phyloP scores from a whole-genome alignment of 495 filamentous ascomycete species.

The Xylaria longipes region DNA sequence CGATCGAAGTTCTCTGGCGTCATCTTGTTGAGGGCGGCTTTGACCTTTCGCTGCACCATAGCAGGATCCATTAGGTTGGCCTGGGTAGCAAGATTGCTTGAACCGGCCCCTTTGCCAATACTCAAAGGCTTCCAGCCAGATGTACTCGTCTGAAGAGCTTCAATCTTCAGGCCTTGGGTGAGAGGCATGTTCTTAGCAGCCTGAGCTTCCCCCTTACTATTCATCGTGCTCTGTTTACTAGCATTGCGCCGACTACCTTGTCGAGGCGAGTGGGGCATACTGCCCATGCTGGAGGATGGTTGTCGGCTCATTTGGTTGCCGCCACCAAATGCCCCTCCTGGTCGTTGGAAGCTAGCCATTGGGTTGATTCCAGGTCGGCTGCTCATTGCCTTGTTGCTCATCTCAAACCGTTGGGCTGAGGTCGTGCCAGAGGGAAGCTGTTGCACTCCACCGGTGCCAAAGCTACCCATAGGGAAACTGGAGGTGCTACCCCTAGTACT shows the following conservation, averaged over 20 bases:
- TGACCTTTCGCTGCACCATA: conserved; percentile 97
- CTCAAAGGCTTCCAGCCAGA: conserved; percentile 92
- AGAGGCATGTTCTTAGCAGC: conserved; percentile 86
- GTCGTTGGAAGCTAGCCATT: conserved; percentile 64
- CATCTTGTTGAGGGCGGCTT: conserved; percentile 99
- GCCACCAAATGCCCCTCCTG: conserved; percentile 65
- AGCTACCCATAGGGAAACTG: conserved; percentile 68
- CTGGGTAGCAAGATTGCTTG: conserved; percentile 50
- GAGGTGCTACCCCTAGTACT: conserved; percentile 53
- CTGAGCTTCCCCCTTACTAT: conserved; percentile 65
- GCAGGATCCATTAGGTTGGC: conserved; percentile 78
- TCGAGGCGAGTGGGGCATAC: conserved; percentile 56
- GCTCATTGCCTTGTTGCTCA: conserved; percentile 47
- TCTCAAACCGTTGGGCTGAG: conserved; percentile 67
- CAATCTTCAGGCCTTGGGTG: conserved; percentile 78
- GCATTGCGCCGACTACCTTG: conserved; percentile 61
- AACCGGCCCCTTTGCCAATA: conserved; percentile 51
- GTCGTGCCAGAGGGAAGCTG: conserved; percentile 73
- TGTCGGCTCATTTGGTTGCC: conserved; percentile 53
- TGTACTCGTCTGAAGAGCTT: conserved; percentile 72
- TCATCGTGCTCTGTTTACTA: conserved; percentile 67
- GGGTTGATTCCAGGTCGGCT: conserved; percentile 58
- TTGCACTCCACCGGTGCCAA: conserved; percentile 55
- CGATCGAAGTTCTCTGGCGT: conserved; percentile 98
- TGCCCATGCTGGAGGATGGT: conserved; percentile 55